These are phyloP conservation scores for Fusarium bulbicola DNA, from an alignment of 2,329 filamentous ascomycete genomes.

Conservation along the genomic window DNA sequence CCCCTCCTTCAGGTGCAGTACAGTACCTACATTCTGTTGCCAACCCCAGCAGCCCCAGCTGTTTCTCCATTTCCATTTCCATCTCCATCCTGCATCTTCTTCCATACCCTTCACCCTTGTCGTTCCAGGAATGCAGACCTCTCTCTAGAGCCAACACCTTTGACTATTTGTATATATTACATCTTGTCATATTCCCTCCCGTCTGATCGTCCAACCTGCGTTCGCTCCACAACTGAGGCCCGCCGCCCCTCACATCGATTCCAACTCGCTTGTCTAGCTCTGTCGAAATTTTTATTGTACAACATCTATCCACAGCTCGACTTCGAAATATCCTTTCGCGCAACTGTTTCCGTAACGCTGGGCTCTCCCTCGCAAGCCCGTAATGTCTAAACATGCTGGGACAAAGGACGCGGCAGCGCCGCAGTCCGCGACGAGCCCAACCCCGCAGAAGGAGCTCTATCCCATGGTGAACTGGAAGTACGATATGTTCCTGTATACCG, in stretches of 20 bases:
- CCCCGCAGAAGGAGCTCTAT: conserved; percentile 63
- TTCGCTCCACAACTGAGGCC: conserved; percentile 4
- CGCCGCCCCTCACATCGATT: conserved; percentile 25
- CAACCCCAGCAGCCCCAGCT: conserved; percentile 31
- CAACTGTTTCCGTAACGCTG: conserved; percentile 11
- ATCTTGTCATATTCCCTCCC: not conserved
- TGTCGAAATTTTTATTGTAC: conserved; percentile 21
- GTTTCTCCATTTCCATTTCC: conserved; percentile 28
- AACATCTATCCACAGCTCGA: conserved; percentile 7
- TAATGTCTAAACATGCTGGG: conserved; percentile 37
- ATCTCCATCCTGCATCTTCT: not conserved
- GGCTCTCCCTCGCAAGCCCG: conserved; percentile 9
- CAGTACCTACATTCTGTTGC: not conserved
- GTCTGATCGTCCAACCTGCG: not conserved
- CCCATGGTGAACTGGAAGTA: conserved; percentile 80
- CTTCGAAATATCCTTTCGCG: not conserved
- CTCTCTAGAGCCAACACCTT: not conserved
- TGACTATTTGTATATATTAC: conserved; percentile 16
- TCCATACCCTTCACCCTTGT: not conserved
- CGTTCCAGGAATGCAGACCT: conserved; percentile 12
- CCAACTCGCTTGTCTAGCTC: conserved; percentile 12
- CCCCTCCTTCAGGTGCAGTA: conserved; percentile 12
- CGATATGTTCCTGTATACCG: conserved; percentile 79
- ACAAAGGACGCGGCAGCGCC: conserved; percentile 39
- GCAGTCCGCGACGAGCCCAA: conserved; percentile 36